These are phyloP conservation scores for Lentinula guzmanii DNA, from an alignment of 768 basidiomycete genomes.

Conservation along the genomic window DNA sequence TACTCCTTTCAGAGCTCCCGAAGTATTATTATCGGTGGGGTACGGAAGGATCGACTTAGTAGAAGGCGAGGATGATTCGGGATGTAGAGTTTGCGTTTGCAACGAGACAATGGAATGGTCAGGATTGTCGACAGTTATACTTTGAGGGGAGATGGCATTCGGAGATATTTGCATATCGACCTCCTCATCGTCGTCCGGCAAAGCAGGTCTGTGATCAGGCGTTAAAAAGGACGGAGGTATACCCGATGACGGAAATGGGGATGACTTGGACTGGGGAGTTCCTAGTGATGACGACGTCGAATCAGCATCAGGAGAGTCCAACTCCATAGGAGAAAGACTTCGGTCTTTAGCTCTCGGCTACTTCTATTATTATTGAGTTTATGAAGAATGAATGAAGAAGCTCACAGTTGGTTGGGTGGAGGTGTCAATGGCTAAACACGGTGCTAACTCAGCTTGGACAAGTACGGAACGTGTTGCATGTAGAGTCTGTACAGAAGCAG, in stretches of 20 bases:
- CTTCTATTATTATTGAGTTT: not conserved
- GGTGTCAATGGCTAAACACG: conserved; percentile 9
- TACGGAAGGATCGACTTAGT: not conserved
- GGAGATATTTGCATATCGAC: not conserved
- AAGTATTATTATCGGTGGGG: not conserved
- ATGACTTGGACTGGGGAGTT: not conserved
- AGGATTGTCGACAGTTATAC: not conserved
- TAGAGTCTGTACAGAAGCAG: conserved; percentile 18
- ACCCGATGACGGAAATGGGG: conserved; percentile 10
- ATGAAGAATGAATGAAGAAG: not conserved
- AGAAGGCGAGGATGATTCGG: not conserved
- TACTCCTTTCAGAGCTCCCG: not conserved
- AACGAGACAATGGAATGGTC: not conserved
- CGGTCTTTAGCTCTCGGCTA: conserved; percentile 26
- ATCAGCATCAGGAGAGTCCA: conserved; percentile 38
- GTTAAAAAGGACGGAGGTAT: not conserved
- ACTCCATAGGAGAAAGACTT: conserved; percentile 59
- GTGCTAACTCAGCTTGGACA: conserved; percentile 14
- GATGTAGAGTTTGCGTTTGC: not conserved
- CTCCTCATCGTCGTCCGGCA: not conserved
- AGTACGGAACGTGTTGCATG: conserved; percentile 11
- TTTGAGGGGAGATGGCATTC: not conserved
- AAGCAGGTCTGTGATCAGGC: not conserved
- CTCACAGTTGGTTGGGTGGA: conserved; percentile 8
- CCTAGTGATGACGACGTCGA: conserved; percentile 20